Evolutionary conservation across 208 protist species (phyloP).

Genomic region (Acanthamoeba royreba): DNA sequence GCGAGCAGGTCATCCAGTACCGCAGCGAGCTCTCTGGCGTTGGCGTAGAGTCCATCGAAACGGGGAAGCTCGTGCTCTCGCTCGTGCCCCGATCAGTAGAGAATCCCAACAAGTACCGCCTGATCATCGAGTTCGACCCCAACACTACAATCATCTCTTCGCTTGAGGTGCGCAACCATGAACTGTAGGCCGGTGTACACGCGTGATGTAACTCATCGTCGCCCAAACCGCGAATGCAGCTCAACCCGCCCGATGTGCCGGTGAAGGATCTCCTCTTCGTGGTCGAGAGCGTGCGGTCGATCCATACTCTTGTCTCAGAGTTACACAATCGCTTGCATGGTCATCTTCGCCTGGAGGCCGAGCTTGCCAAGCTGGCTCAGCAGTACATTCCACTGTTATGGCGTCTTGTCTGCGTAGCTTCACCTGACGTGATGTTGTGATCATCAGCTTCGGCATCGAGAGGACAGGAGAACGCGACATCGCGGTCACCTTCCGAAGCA

Average conservation of each 20-base stretch:
- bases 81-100: background rate
- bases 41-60: background rate
- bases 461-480: background rate
- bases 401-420: background rate
- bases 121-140: background rate
- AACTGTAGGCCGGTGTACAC: background rate
- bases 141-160: background rate
- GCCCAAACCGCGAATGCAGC: background rate
- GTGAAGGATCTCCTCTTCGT: conserved; percentile 6
- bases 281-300: background rate
- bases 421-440: background rate
- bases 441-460: background rate
- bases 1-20: background rate
- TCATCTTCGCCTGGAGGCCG: background rate
- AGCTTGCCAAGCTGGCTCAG: background rate
- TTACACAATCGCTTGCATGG: background rate
- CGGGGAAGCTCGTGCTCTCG: background rate
- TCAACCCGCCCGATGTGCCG: background rate
- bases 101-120: background rate
- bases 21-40: background rate
- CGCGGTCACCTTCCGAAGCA: background rate
- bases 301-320: background rate
- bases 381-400: background rate
- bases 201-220: background rate
- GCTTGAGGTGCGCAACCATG: background rate